A percentile compares a stretch with the other conserved stretches of the same genome.
Evolutionary conservation across 257 asterid genomes (phyloP).

Genomic region (Buddleja alternifolia): DNA sequence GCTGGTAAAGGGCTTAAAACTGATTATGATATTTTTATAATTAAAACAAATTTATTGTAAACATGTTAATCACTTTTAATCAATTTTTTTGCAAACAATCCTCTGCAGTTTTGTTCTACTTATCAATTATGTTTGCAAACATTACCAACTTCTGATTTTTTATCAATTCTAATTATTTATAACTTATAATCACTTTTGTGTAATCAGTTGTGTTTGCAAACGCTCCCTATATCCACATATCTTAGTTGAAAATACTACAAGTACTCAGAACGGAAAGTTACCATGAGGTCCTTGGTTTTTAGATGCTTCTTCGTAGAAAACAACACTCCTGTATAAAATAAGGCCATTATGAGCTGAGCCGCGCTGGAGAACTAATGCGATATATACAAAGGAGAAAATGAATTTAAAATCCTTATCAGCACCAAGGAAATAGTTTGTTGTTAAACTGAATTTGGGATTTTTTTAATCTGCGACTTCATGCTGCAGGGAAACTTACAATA

Average conservation of each 20-base stretch:
- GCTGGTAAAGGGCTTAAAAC: too few species aligned
- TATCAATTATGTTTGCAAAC: too few species aligned
- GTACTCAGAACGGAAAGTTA: constrained; percentile 40
- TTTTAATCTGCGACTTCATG: neutral
- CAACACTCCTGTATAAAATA: constrained; percentile 62
- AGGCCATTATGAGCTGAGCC: constrained; percentile 32
- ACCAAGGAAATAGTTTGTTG: neutral
- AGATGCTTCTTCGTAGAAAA: constrained; percentile 91
- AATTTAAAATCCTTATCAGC: constrained; percentile 1
- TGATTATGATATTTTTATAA: too few species aligned
- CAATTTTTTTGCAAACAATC: too few species aligned
- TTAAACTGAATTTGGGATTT: constrained; percentile 2
- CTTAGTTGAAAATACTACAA: constrained; percentile 11
- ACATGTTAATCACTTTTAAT: too few species aligned
- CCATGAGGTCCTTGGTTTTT: constrained; percentile 92
- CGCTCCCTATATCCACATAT: constrained; percentile 12
- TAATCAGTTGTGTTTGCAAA: too few species aligned
- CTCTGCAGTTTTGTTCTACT: too few species aligned
- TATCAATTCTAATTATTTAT: too few species aligned
- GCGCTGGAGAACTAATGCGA: neutral
- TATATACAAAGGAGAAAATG: constrained; percentile 10
- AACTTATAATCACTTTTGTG: too few species aligned
- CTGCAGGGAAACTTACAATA: neutral
- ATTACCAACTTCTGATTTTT: too few species aligned
- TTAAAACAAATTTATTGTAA: too few species aligned